Evolutionary conservation across 768 basidiomycete genomes (phyloP), one percentile per base, ranked within the genome.

Genomic region (Hericium alpestre): DNA sequence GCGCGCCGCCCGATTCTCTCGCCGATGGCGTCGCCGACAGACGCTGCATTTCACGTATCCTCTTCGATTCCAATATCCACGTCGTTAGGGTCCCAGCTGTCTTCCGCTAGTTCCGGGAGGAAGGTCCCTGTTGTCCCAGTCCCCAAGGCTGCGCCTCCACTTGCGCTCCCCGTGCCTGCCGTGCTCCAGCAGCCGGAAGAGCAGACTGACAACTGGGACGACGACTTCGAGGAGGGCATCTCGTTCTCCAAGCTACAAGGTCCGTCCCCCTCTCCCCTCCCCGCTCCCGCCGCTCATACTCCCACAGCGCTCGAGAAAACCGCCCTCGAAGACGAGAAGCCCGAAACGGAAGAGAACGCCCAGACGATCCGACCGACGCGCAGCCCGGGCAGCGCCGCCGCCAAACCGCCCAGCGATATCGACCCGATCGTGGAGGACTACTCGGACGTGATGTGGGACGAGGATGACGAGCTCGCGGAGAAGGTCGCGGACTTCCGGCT

Each of bases 191-290:
- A 81, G 22, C 87, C 86, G 16, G 88, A 93, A 72, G 86, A 91
- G 61, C 88, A 90, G 67, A 88, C 86, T 1, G 93, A 96, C 67
- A 95, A 93, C 61, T 99, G 96, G 96, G 96, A 99, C 65, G 91
- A 93, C 61, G 96, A 99, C 66, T 99, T 99, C 62, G 92, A 93
- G 67, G 92, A 91, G 62, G 92, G 87, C 1, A 93, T 93, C 38
- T 92, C 91, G 0, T 81, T 90, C 54, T 82, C 86, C 8, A 95
- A 93, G 69, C 69, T 94, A 32, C 87, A 87, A 73, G 84, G 82
- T 78, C 60, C 13, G 59, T 61, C 22, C 8, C 9, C 7, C 22
- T n/a, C 51, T 13, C 32, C 9, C 6, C 32, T 9, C 27, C 40
- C 37, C 20, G 22, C 10, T 22, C 2, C 18, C 38, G 11, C 12